Conservation (phyloP, 352 stramenopile genomes). For the Pythium phragmitis region DNA sequence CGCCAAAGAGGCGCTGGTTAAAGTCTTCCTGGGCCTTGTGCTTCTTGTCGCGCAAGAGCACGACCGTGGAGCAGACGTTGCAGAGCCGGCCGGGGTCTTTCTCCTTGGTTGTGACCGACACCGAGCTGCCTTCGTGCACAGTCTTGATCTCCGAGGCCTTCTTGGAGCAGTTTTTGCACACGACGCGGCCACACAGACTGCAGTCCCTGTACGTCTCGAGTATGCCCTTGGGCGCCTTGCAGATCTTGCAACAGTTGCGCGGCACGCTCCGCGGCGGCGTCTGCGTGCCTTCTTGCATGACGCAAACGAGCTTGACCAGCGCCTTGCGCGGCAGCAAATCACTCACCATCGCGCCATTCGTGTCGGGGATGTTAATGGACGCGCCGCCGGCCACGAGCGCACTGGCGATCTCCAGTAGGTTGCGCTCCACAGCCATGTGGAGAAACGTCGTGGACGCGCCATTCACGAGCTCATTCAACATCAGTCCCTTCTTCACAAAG, state of each 20-base stretch:
- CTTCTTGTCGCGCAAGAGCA: constrained; percentile 73
- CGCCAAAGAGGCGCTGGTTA: constrained; percentile 77
- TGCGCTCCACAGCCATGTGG: constrained; percentile 76
- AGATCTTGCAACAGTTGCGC: constrained; percentile 79
- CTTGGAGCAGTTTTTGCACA: constrained; percentile 85
- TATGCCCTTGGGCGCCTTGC: constrained; percentile 72
- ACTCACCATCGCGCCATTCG: constrained; percentile 76
- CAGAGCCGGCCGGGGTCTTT: constrained; percentile 69
- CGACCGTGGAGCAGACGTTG: constrained; percentile 76
- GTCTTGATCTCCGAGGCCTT: constrained; percentile 71
- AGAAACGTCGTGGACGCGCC: constrained; percentile 76
- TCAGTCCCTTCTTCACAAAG: constrained; percentile 47
- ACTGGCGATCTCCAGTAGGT: constrained; percentile 61
- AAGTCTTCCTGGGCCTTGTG: constrained; percentile 72
- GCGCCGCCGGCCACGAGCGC: constrained; percentile 68
- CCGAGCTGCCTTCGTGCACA: constrained; percentile 20
- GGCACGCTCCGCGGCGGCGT: constrained; percentile 48
- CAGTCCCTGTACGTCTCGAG: constrained; percentile 78
- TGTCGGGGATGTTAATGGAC: constrained; percentile 83
- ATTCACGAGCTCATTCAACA: constrained; percentile 70
- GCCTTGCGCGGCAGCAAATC: constrained; percentile 75
- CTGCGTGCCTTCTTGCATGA: constrained; percentile 78
- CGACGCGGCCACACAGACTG: constrained; percentile 65
- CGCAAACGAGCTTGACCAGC: constrained; percentile 74
- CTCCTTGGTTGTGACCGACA: constrained; percentile 37